Percentiles rank a stretch among this genome's conserved stretches.
These are phyloP conservation scores for Euryodendron excelsum DNA, from an alignment of 148 eudicot species.

Conservation along the genomic window DNA sequence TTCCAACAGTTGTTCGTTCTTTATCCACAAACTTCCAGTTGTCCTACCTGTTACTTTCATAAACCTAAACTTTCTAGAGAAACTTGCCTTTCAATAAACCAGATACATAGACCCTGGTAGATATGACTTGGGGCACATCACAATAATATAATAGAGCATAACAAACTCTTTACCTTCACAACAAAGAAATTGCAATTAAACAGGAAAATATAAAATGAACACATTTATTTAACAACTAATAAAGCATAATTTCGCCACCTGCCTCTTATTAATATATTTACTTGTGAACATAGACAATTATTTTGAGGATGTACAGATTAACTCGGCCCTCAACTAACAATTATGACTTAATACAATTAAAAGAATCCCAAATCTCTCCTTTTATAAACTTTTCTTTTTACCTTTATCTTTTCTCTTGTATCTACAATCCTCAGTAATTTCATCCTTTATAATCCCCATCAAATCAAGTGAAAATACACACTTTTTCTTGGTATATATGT, in stretches of 20 bases:
- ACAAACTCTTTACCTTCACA: neutral
- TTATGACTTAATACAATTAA: slow-evolving; percentile 25
- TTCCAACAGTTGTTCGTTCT: too few species aligned
- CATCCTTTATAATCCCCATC: slow-evolving; percentile 10
- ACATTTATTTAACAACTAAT: neutral
- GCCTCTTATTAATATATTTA: too few species aligned
- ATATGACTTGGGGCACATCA: too few species aligned
- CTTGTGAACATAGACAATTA: too few species aligned
- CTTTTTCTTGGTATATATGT: slow-evolving; percentile 13
- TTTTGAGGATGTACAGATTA: slow-evolving; percentile 40
- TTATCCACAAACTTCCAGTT: too few species aligned
- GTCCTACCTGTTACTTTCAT: too few species aligned
- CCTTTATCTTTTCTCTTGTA: slow-evolving; percentile 13
- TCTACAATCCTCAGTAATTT: slow-evolving; percentile 35
- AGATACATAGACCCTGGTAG: too few species aligned
- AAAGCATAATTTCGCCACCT: neutral
- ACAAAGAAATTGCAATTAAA: neutral
- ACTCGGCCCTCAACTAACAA: slow-evolving; percentile 21
- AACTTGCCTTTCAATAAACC: too few species aligned
- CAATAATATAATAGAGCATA: too few species aligned
- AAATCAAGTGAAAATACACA: slow-evolving; percentile 13
- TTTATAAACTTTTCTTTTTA: neutral
- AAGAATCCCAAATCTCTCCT: slow-evolving; percentile 22
- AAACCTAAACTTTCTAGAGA: too few species aligned
- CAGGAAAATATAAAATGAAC: too few species aligned